Conservation (phyloP, 345 rosid genomes). For the Arabis hirsuta region DNA sequence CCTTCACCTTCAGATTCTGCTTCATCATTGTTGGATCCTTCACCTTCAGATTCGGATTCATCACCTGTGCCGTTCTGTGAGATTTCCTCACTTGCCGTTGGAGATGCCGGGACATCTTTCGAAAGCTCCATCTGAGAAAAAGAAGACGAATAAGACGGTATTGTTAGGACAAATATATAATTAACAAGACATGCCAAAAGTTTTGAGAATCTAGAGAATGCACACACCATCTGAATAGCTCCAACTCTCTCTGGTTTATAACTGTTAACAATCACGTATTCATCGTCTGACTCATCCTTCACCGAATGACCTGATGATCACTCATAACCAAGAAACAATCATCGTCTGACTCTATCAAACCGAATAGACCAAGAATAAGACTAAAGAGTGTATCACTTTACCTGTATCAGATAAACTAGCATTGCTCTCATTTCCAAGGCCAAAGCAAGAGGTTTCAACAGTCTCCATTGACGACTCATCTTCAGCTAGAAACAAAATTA, state of each 20-base stretch:
- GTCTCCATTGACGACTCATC: slow-evolving; percentile 8
- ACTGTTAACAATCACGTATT: slow-evolving; percentile 26
- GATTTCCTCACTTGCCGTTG: slow-evolving; percentile 2
- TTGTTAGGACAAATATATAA: not conserved
- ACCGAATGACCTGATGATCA: not conserved
- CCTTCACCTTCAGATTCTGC: not conserved
- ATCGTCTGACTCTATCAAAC: slow-evolving; percentile 7
- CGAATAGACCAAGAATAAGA: not conserved
- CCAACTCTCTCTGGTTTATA: slow-evolving; percentile 17
- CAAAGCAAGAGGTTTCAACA: not conserved
- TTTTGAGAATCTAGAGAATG: slow-evolving; percentile 7
- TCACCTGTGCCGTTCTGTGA: not conserved
- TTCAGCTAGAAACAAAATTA: slow-evolving; percentile 9
- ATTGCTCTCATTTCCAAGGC: not conserved
- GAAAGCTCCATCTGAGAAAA: slow-evolving; percentile 32
- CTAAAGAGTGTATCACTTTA: not conserved
- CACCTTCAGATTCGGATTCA: slow-evolving; percentile 13
- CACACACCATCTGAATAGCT: slow-evolving; percentile 40
- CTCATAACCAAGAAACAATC: not conserved
- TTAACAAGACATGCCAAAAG: not conserved
- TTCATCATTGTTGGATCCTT: not conserved
- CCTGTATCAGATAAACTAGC: slow-evolving; percentile 21
- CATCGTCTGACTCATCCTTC: slow-evolving; percentile 26
- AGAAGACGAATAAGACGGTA: not conserved
- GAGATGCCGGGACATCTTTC: not conserved